These are phyloP conservation scores for Flaveria bidentis DNA, from an alignment of 129 eudicot species.

Conservation along the genomic window DNA sequence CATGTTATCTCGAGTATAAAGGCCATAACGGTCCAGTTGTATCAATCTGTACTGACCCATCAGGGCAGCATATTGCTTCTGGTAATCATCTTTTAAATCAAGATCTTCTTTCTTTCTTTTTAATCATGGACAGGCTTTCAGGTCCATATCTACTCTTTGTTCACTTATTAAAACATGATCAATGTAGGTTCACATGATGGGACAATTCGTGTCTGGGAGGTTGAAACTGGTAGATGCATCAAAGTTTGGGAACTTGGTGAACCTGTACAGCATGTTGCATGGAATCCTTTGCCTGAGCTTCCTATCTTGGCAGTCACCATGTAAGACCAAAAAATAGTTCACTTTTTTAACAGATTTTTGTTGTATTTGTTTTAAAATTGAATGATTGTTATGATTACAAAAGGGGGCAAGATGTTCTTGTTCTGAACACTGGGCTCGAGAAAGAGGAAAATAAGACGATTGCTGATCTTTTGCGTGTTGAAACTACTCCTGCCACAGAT, in stretches of 20 bases:
- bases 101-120: not conserved
- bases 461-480: conserved; percentile 68
- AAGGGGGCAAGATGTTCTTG: conserved; percentile 83
- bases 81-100: conserved; percentile 41
- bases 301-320: conserved; percentile 79
- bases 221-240: conserved; percentile 89
- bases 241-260: conserved; percentile 80
- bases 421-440: conserved; percentile 73
- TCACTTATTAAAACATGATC: not conserved
- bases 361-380: not conserved
- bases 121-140: not conserved
- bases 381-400: not conserved
- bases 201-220: conserved; percentile 89
- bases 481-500: conserved; percentile 46
- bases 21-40: conserved; percentile 88
- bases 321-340: conserved; percentile 47
- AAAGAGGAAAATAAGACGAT: conserved; percentile 57
- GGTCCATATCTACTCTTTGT: not conserved
- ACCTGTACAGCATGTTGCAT: conserved; percentile 68
- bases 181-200: conserved; percentile 79
- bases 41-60: conserved; percentile 69
- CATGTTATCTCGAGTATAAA: conserved; percentile 86
- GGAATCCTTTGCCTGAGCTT: conserved; percentile 87
- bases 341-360: not conserved
- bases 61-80: conserved; percentile 97